Percentiles rank a stretch among this genome's conserved stretches.
Evolutionary conservation across 163 green algal genomes (phyloP).

Genomic region (Scenedesmus sp.): DNA sequence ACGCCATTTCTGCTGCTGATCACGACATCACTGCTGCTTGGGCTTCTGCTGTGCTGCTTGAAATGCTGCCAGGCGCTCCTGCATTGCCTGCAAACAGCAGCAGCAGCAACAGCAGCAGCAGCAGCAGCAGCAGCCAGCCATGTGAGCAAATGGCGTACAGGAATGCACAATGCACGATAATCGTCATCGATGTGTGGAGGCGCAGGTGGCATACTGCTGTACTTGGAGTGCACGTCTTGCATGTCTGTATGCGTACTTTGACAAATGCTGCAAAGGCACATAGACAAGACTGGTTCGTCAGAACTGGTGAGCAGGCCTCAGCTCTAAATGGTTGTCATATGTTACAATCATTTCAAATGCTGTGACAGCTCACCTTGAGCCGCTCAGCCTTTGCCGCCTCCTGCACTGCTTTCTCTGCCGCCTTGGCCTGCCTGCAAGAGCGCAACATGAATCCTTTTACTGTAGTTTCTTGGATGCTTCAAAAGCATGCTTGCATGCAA

Average conservation of each 20-base stretch:
- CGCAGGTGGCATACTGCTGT: too few relatives aligned
- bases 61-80: not conserved
- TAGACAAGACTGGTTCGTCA: too few relatives aligned
- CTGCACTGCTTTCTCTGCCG: conserved; percentile 43
- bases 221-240: too few relatives aligned
- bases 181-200: too few relatives aligned
- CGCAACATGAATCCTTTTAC: not conserved
- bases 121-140: not conserved
- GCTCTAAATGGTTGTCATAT: not conserved
- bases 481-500: too few relatives aligned
- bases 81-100: not conserved
- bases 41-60: not conserved
- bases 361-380: conserved; percentile 51
- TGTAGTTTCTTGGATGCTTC: too few relatives aligned
- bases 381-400: conserved; percentile 57
- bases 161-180: too few relatives aligned
- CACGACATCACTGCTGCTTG: not conserved
- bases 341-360: not conserved
- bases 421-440: conserved; percentile 49
- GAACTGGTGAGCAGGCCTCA: too few relatives aligned
- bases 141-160: not conserved
- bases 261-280: too few relatives aligned
- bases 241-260: too few relatives aligned
- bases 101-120: not conserved
- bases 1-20: not conserved